These are phyloP conservation scores for Melampsora abietis-canadensis DNA, from an alignment of 1,284 basidiomycete genomes.

Conservation along the genomic window DNA sequence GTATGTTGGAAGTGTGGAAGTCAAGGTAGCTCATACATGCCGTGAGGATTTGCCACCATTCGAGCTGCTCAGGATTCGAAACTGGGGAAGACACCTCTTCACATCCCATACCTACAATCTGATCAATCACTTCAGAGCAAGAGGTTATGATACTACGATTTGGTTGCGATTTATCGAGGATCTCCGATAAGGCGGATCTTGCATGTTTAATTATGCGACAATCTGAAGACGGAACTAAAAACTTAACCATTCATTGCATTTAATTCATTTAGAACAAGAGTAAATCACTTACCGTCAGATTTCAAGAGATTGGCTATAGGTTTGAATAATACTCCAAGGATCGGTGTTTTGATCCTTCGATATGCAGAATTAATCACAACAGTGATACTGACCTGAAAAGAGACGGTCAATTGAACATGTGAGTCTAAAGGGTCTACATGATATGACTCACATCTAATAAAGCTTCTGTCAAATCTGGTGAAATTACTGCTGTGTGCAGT, in stretches of 20 bases:
- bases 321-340: constrained; percentile 12
- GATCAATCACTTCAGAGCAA: background rate
- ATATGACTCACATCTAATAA: constrained; percentile 27
- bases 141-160: background rate
- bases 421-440: background rate
- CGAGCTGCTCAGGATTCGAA: background rate
- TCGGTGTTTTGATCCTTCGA: constrained; percentile 31
- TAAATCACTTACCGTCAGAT: constrained; percentile 13
- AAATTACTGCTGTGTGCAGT: constrained; percentile 1
- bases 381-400: constrained; percentile 18
- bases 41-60: background rate
- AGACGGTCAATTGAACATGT: background rate
- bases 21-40: constrained; percentile 3
- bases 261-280: background rate
- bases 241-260: background rate
- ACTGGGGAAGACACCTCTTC: background rate
- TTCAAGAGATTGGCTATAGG: constrained; percentile 20
- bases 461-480: constrained; percentile 20
- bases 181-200: background rate
- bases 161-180: background rate
- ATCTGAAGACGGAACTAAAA: constrained; percentile 1
- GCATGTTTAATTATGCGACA: background rate
- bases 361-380: constrained; percentile 35
- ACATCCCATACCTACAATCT: background rate
- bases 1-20: background rate